These are phyloP conservation scores for Aurantiochytrium sp. DNA, from an alignment of 108 stramenopile genomes.

Conservation along the genomic window DNA sequence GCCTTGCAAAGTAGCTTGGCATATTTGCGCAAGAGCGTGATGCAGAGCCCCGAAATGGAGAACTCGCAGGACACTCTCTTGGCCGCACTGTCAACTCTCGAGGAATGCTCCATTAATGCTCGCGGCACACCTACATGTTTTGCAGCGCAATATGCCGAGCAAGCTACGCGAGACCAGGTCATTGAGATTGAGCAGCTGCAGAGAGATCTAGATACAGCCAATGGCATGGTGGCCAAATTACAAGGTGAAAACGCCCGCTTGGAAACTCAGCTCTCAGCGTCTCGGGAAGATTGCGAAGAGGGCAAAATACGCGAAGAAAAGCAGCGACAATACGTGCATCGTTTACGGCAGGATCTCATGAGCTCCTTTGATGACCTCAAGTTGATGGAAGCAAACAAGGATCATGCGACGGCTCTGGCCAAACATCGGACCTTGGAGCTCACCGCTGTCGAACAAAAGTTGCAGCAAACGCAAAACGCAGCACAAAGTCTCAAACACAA, in stretches of 20 bases:
- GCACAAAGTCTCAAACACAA: neutral
- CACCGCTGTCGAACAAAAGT: neutral
- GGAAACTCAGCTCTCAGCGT: neutral
- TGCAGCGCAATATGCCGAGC: too few species aligned
- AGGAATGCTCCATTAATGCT: too few species aligned
- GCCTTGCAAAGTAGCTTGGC: neutral
- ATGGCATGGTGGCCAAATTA: too few species aligned
- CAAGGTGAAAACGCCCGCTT: neutral
- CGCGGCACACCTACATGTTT: too few species aligned
- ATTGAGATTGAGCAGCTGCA: too few species aligned
- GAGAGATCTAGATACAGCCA: too few species aligned
- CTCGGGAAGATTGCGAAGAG: neutral
- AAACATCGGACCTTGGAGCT: neutral
- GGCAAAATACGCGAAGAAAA: neutral
- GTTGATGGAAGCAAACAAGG: neutral
- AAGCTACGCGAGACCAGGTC: too few species aligned
- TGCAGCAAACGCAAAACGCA: neutral
- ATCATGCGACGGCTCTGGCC: neutral
- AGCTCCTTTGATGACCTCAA: neutral
- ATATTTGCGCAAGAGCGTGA: neutral
- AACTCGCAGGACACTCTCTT: neutral
- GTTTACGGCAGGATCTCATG: neutral
- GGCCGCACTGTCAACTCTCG: too few species aligned
- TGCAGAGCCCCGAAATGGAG: neutral
- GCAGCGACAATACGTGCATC: neutral